Evolutionary conservation across 2,329 filamentous ascomycete species (phyloP), one percentile per base, ranked within the genome.

Genomic region (Fusarium hostae): DNA sequence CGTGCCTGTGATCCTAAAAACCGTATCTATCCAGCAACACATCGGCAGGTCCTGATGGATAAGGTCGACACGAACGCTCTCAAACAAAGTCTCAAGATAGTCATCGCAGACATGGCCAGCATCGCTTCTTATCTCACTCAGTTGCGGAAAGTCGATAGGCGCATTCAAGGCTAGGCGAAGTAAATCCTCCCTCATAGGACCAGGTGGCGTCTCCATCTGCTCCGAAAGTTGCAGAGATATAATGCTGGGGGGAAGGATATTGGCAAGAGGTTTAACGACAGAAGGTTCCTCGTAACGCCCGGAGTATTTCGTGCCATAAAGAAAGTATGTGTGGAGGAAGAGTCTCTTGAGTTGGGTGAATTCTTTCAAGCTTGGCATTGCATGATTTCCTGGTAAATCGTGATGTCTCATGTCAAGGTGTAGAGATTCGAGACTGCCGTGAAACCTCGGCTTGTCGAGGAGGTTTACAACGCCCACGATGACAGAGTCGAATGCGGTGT

Each of bases 371-470:
- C 34, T 55, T 13, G 58, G 47, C 10, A 63, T 56, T 8, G n/a
- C 9, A 10, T 8, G 26, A 11, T 3, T 0, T 0, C 7, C 2
- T 2, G 1, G 20, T 3, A 11, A 0, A 16, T 10, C 6, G 6
- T 2, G 5, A 0, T 9, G 9, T 18, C 1, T 5, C 20, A 65
- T 16, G 18, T 63, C 6, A 4, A 65, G 28, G 2, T 48, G 28
- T 10, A 65, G 11, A n/a, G 34, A 41, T 41, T 56, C 35, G 11
- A 65, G 30, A n/a, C 13, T 63, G 3, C 13, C 7, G 12, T 45
- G 34, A 3, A 50, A 30, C 34, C n/a, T 48, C 1, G 40, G n/a
- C 1, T 43, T 11, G 15, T 48, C 47, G 9, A 65, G 9, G 8
- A 22, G 9, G 7, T 4, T 18, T 1, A 48, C 1, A 1, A 65